A percentile compares a stretch with the other conserved stretches of the same genome.
Conservation (phyloP, 768 basidiomycete species). For the Flagelloscypha sp. region DNA sequence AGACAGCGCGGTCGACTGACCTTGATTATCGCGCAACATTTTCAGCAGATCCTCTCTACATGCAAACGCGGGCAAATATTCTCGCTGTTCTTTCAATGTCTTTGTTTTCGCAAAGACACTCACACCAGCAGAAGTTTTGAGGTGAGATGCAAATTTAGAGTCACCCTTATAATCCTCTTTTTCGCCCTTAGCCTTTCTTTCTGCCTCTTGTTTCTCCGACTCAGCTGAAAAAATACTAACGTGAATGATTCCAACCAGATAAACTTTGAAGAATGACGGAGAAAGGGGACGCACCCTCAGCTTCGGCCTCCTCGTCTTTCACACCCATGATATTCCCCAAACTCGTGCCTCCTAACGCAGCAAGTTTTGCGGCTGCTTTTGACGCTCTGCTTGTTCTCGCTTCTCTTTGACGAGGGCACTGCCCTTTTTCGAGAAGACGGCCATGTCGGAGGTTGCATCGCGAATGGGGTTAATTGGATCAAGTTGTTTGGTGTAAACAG, state of each 20-base stretch:
- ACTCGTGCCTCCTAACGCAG: slow-evolving; percentile 82
- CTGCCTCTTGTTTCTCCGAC: slow-evolving; percentile 39
- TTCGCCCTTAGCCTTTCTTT: slow-evolving; percentile 38
- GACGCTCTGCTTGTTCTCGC: slow-evolving; percentile 91
- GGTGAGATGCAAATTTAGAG: slow-evolving; percentile 93
- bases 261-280: slow-evolving; percentile 10
- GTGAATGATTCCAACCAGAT: slow-evolving; percentile 64
- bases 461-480: slow-evolving; percentile 97
- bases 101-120: slow-evolving; percentile 75
- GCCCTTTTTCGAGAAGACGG: slow-evolving; percentile 95
- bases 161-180: slow-evolving; percentile 83
- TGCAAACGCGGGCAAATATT: slow-evolving; percentile 96
- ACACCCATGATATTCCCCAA: slow-evolving; percentile 99
- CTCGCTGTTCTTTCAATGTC: slow-evolving; percentile 89
- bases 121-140: slow-evolving; percentile 71
- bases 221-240: slow-evolving; percentile 47
- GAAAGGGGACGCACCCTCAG: slow-evolving; percentile 60
- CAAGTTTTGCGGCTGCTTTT: slow-evolving; percentile 93
- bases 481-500: slow-evolving; percentile 91
- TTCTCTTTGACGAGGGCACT: slow-evolving; percentile 90
- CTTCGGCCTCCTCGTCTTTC: slow-evolving; percentile 88
- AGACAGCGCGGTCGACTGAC: slow-evolving; percentile 30
- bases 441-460: slow-evolving; percentile 91
- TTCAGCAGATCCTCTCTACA: slow-evolving; percentile 89
- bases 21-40: slow-evolving; percentile 90